Evolutionary conservation across 371 early-diverging fungal genomes (phyloP).

Genomic region (Mucor plumbeus): DNA sequence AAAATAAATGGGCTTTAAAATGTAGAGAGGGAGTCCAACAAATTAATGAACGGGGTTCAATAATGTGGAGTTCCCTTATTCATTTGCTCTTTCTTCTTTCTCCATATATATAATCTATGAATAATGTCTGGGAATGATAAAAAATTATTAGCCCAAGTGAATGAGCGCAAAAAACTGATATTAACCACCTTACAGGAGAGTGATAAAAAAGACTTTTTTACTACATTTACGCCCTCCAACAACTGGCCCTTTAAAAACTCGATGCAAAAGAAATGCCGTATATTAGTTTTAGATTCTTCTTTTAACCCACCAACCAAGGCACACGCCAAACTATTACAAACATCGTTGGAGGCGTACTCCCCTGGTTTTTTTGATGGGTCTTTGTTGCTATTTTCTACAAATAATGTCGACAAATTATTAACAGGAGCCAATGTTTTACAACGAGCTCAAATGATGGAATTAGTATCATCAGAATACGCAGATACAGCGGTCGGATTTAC

Average conservation of each 20-base stretch:
- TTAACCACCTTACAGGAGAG: background rate
- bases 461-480: constrained; percentile 35
- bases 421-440: constrained; percentile 54
- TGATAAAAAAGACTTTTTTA: constrained; percentile 17
- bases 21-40: no score
- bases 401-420: constrained; percentile 65
- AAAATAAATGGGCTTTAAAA: no score
- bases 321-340: constrained; percentile 54
- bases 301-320: constrained; percentile 74
- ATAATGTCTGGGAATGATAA: no score
- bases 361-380: constrained; percentile 41
- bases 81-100: no score
- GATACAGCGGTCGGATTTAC: constrained; percentile 57
- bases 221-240: constrained; percentile 1
- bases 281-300: constrained; percentile 64
- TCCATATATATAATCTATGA: no score
- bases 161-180: background rate
- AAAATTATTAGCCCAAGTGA: background rate
- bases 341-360: constrained; percentile 29
- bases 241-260: constrained; percentile 10
- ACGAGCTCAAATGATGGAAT: constrained; percentile 62
- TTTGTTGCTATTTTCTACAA: constrained; percentile 58
- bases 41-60: no score
- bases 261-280: constrained; percentile 2
- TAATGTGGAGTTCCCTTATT: no score